phyloP scores from a whole-genome alignment of 768 basidiomycete genomes.

The Agaricus sinodeliciosus region DNA sequence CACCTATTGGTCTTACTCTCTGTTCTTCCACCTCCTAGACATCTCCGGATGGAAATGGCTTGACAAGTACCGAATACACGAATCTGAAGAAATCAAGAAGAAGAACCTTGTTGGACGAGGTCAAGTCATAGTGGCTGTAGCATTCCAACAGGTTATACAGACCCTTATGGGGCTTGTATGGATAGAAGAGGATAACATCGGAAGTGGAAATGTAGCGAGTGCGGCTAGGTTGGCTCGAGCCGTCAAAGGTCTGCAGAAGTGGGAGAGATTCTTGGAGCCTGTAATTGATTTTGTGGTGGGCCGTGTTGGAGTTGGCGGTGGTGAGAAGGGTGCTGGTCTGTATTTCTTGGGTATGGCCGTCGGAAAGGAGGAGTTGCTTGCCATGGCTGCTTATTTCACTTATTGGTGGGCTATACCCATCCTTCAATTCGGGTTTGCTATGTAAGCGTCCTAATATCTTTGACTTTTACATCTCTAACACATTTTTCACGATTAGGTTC shows the following conservation, averaged over 20 bases:
- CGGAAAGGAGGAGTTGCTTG: constrained; percentile 15
- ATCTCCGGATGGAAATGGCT: constrained; percentile 69
- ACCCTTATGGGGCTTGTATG: constrained; percentile 67
- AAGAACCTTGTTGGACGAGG: constrained; percentile 68
- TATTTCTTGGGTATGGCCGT: neutral
- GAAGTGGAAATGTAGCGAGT: constrained; percentile 8
- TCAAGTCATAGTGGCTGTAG: constrained; percentile 73
- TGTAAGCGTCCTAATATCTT: constrained; percentile 50
- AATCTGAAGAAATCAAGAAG: constrained; percentile 67
- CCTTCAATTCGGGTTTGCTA: constrained; percentile 66
- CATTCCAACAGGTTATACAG: constrained; percentile 84
- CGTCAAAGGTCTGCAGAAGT: constrained; percentile 1
- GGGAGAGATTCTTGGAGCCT: constrained; percentile 6
- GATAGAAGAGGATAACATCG: constrained; percentile 39
- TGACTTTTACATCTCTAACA: neutral
- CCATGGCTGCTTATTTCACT: constrained; percentile 46
- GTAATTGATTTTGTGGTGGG: neutral
- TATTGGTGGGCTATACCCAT: constrained; percentile 95
- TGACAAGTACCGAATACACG: constrained; percentile 83
- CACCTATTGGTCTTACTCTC: constrained; percentile 79
- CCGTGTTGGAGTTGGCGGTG: neutral
- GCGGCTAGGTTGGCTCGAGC: neutral
- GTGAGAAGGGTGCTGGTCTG: neutral
- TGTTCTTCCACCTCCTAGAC: constrained; percentile 81
- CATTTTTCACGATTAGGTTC: constrained; percentile 38